These are phyloP conservation scores for Drechslera avenae DNA, from an alignment of 2,329 filamentous ascomycete species.

Conservation along the genomic window DNA sequence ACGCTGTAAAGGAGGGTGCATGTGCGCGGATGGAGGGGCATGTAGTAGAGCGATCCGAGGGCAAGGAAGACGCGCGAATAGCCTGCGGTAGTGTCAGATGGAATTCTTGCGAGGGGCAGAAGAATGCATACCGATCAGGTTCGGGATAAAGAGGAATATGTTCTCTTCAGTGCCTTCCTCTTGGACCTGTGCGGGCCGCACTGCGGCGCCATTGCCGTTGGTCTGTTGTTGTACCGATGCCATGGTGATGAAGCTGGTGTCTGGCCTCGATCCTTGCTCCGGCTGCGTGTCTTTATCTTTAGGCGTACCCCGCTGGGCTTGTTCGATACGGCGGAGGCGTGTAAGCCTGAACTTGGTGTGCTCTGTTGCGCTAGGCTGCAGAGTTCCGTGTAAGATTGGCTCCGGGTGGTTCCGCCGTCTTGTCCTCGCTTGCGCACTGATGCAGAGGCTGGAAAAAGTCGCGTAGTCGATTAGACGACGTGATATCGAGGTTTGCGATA, in stretches of 20 bases:
- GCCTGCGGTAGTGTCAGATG: slow-evolving; percentile 43
- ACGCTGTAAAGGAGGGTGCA: slow-evolving; percentile 90
- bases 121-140: slow-evolving; percentile 54
- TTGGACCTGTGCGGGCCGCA: slow-evolving; percentile 19
- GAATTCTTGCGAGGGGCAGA: not conserved
- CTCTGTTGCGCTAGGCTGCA: slow-evolving; percentile 10
- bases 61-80: slow-evolving; percentile 64
- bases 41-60: slow-evolving; percentile 94
- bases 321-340: slow-evolving; percentile 4
- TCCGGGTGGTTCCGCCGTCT: not conserved
- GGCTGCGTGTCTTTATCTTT: not conserved
- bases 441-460: not conserved
- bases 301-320: slow-evolving; percentile 17
- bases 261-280: not conserved
- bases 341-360: slow-evolving; percentile 8
- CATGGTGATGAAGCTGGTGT: slow-evolving; percentile 26
- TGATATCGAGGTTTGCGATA: slow-evolving; percentile 2
- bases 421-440: not conserved
- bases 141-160: slow-evolving; percentile 60
- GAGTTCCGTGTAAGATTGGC: slow-evolving; percentile 6
- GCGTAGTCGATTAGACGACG: slow-evolving; percentile 1
- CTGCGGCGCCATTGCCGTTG: slow-evolving; percentile 40
- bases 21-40: slow-evolving; percentile 96
- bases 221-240: slow-evolving; percentile 32
- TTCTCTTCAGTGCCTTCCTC: slow-evolving; percentile 53